phyloP scores from a whole-genome alignment of 2,329 filamentous ascomycete species.

The Sporothrix brasiliensis region DNA sequence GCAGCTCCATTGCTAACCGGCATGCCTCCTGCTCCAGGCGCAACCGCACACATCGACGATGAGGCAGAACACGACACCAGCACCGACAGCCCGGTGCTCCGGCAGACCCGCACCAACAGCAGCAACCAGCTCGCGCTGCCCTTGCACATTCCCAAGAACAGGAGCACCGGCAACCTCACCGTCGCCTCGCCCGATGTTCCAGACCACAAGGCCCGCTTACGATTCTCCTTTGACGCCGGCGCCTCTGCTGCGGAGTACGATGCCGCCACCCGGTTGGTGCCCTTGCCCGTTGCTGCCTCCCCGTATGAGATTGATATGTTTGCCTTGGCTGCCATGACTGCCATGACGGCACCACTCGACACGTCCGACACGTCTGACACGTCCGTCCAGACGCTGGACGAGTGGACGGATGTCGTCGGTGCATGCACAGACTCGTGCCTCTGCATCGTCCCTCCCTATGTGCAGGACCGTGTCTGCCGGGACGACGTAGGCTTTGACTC shows the following conservation, averaged over 20 bases:
- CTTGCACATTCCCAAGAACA: conserved; percentile 63
- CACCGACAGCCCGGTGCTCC: neutral
- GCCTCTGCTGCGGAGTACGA: conserved; percentile 66
- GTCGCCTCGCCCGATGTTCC: conserved; percentile 52
- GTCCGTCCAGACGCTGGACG: neutral
- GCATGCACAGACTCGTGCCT: neutral
- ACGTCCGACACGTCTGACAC: neutral
- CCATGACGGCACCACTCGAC: neutral
- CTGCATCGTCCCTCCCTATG: neutral
- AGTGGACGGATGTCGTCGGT: neutral
- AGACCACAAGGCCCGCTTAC: conserved; percentile 61
- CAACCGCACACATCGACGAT: conserved; percentile 46
- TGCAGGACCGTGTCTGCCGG: neutral
- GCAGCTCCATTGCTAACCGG: neutral
- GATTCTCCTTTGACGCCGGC: conserved; percentile 77
- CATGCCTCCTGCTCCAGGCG: conserved; percentile 43
- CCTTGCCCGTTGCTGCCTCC: conserved; percentile 9
- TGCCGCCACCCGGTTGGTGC: conserved; percentile 70
- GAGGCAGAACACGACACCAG: conserved; percentile 40
- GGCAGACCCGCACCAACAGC: conserved; percentile 41
- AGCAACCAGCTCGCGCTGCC: conserved; percentile 52
- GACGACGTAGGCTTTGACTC: neutral
- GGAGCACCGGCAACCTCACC: conserved; percentile 65
- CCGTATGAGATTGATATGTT: neutral
- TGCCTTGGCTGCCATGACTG: neutral